These are phyloP conservation scores for Plenodomus biglobosus DNA, from an alignment of 2,329 filamentous ascomycete species.

Conservation along the genomic window DNA sequence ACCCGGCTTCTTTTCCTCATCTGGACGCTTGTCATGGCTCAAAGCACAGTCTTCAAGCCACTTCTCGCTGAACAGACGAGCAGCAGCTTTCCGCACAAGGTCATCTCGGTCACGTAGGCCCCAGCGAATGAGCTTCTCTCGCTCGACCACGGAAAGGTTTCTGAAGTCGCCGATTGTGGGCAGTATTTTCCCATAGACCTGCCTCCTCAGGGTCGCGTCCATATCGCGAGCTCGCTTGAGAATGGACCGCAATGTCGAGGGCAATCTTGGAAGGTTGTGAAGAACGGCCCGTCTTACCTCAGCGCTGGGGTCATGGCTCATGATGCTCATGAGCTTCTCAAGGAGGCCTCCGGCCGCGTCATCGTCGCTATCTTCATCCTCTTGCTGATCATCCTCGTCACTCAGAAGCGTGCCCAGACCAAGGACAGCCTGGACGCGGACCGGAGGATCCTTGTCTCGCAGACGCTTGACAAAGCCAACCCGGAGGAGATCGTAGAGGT, in stretches of 20 bases:
- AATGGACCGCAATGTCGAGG: constrained; percentile 79
- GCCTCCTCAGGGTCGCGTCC: constrained; percentile 78
- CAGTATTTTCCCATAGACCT: constrained; percentile 82
- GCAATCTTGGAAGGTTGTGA: constrained; percentile 84
- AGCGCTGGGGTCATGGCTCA: constrained; percentile 92
- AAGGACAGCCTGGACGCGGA: constrained; percentile 87
- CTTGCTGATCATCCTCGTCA: constrained; percentile 60
- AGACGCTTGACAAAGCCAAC: constrained; percentile 80
- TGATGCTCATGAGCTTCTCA: constrained; percentile 79
- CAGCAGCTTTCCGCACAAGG: constrained; percentile 87
- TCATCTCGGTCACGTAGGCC: constrained; percentile 92
- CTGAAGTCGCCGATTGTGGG: constrained; percentile 92
- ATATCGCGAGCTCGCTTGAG: constrained; percentile 89
- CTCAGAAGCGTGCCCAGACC: constrained; percentile 81
- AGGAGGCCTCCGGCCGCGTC: constrained; percentile 68
- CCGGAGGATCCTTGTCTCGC: constrained; percentile 89
- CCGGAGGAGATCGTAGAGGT: constrained; percentile 80
- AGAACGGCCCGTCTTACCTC: constrained; percentile 88
- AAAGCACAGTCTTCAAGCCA: constrained; percentile 97
- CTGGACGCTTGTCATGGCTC: constrained; percentile 60
- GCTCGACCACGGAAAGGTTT: constrained; percentile 87
- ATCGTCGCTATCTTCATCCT: constrained; percentile 72
- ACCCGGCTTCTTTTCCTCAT: constrained; percentile 55
- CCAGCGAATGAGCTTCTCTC: constrained; percentile 94
- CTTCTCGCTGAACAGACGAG: constrained; percentile 85